Base-by-base conservation (phyloP, 371 early-diverging fungal genomes). In the Syncephalastrum monosporum region DNA sequence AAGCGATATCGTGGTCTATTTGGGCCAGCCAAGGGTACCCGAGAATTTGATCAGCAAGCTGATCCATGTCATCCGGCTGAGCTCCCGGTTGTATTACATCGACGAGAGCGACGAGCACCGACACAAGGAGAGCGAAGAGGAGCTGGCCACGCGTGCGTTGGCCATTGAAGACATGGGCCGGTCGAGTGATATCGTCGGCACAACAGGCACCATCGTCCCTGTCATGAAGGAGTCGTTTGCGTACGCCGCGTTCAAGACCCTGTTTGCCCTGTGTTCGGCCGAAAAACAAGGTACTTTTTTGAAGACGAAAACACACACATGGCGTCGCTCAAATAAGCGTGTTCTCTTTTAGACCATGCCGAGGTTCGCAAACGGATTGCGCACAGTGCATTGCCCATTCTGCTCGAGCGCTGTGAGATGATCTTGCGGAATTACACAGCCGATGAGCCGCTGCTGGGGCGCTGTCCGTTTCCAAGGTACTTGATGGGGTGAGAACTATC, bases 381-480 rank as follows among this genome's bases (percentile, higher is more conserved):
- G 1, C 69, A 75, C 27, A 74, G 82, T 0, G 85, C 87, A 8
- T 82, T 87, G 5, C 90, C 89, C 4, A 73, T 88, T 16, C 68
- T 96, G 57, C 70, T 94, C 50, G 82, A 86, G 24, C 82, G 89
- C 54, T 86, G 90, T 59, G 76, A 81, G 29, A 74, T 74, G 0
- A 82, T 92, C 8, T 63, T 96, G 17, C 74, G 81, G 29, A 71
- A 79, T 19, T 94, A 90, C 69, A 81, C 79, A 21, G 77, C 75
- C n/a, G 94, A 94, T 69, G 83, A 82, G 58, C 84, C 84, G 24
- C 64, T 89, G 33, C 72, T 89, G 48, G 94, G 93, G 16, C 79
- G 83, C 38, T 80, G 88, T 47, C 94, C 94, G 6, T 78, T 94
- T 70, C 91, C 95, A 58, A 82, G 88, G 82, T 84, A 75, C 64